A percentile compares a stretch with the other conserved stretches of the same genome.
Conservation (phyloP, 495 filamentous ascomycete species). For the Neurospora sp. region DNA sequence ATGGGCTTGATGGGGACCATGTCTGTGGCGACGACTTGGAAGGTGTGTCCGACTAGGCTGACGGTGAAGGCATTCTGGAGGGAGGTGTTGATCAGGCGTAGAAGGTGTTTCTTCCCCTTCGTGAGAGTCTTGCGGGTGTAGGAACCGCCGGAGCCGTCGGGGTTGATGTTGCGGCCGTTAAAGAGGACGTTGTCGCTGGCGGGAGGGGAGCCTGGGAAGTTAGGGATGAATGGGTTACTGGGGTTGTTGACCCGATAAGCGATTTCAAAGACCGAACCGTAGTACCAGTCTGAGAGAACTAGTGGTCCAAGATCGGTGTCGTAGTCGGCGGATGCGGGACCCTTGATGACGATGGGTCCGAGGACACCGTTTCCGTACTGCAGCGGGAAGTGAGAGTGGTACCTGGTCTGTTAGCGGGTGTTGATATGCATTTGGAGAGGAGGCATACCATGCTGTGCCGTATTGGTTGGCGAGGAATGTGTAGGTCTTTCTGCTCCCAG, state of each 20-base stretch:
- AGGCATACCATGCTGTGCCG: slow-evolving; percentile 20
- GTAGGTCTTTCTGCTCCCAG: slow-evolving; percentile 32
- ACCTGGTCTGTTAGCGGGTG: slow-evolving; percentile 21
- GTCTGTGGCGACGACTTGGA: slow-evolving; percentile 41
- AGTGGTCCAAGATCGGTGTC: slow-evolving; percentile 41
- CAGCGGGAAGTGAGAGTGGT: slow-evolving; percentile 44
- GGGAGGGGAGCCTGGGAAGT: slow-evolving; percentile 22
- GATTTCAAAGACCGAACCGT: slow-evolving; percentile 18
- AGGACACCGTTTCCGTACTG: slow-evolving; percentile 41
- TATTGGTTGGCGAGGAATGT: slow-evolving; percentile 43
- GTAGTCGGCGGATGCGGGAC: slow-evolving; percentile 41
- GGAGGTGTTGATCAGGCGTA: slow-evolving; percentile 43
- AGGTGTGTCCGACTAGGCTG: slow-evolving; percentile 35
- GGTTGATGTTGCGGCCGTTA: slow-evolving; percentile 34
- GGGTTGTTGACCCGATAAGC: slow-evolving; percentile 12
- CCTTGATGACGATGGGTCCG: slow-evolving; percentile 47
- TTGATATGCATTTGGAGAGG: not conserved
- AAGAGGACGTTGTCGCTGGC: slow-evolving; percentile 22
- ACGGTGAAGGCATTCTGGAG: slow-evolving; percentile 23
- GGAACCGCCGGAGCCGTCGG: slow-evolving; percentile 17
- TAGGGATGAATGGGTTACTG: slow-evolving; percentile 19
- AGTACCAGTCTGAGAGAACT: slow-evolving; percentile 34
- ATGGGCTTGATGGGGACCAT: slow-evolving; percentile 40
- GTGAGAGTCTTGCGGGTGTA: slow-evolving; percentile 25
- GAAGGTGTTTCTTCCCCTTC: slow-evolving; percentile 32